Evolutionary conservation across 768 basidiomycete genomes (phyloP).

Genomic region (Hirschioporus abietinus): DNA sequence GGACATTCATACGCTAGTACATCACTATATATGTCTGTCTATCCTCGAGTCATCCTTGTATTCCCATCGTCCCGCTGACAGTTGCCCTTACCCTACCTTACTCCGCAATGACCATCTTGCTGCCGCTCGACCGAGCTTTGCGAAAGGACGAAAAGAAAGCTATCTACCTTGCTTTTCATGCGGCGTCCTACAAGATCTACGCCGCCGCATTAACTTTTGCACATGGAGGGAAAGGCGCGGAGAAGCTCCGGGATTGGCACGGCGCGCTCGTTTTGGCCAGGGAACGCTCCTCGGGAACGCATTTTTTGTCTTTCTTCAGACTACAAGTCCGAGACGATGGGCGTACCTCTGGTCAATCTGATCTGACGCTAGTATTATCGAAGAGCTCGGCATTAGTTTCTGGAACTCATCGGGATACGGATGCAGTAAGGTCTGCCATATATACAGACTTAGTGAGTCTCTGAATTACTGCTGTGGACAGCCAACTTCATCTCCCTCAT

Average conservation of each 20-base stretch:
- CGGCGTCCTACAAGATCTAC: neutral
- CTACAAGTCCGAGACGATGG: neutral
- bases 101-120: neutral
- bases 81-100: neutral
- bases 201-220: neutral
- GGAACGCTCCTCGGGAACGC: neutral
- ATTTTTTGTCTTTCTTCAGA: neutral
- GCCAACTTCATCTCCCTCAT: no score
- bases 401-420: neutral
- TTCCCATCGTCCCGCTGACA: neutral
- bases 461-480: neutral
- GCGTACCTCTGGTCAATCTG: neutral
- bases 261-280: neutral
- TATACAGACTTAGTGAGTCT: neutral
- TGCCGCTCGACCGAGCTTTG: neutral
- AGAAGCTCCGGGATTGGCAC: neutral
- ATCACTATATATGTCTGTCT: neutral
- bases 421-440: neutral
- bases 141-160: neutral
- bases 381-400: neutral
- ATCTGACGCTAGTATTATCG: neutral
- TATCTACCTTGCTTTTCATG: neutral
- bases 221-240: neutral
- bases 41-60: neutral
- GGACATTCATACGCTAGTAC: neutral